These are phyloP conservation scores for Fusarium dimerum DNA, from an alignment of 2,329 filamentous ascomycete species.

Conservation along the genomic window DNA sequence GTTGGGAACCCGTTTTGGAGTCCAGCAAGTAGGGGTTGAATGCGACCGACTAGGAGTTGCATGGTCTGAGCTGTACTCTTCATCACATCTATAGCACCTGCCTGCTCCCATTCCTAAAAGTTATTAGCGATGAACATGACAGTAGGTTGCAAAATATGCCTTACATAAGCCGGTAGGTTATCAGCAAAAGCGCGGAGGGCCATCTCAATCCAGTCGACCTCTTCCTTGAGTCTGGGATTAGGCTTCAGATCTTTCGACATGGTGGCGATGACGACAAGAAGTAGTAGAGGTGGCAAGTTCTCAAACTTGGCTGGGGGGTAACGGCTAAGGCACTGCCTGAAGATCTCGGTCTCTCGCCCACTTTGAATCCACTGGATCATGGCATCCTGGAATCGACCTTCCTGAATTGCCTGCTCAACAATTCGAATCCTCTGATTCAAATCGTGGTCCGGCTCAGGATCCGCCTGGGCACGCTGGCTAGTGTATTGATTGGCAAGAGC, in stretches of 20 bases:
- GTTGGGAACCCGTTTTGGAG: conserved; percentile 40
- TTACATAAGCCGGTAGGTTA: conserved; percentile 51
- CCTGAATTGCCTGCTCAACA: conserved; percentile 64
- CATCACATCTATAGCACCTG: conserved; percentile 38
- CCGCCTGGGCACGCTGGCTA: conserved; percentile 37
- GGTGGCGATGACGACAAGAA: conserved; percentile 65
- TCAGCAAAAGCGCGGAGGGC: conserved; percentile 56
- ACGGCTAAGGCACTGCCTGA: conserved; percentile 46
- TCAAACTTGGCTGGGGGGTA: conserved; percentile 47
- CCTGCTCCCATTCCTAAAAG: conserved; percentile 41
- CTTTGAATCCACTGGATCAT: conserved; percentile 69
- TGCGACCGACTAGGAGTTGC: conserved; percentile 38
- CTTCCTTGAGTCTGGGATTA: conserved; percentile 53
- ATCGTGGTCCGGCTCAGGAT: conserved; percentile 48
- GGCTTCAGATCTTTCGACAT: conserved; percentile 59
- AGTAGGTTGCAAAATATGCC: conserved; percentile 25
- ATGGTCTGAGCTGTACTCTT: conserved; percentile 42
- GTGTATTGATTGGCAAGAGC: conserved; percentile 39
- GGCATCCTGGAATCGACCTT: conserved; percentile 62
- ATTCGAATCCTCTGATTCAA: conserved; percentile 55
- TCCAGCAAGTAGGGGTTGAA: conserved; percentile 36
- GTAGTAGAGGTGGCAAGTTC: conserved; percentile 60
- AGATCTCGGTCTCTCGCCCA: conserved; percentile 63
- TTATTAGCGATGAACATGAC: conserved; percentile 13
- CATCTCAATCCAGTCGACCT: conserved; percentile 61